phyloP scores from a whole-genome alignment of 225 moss, liverwort and hornwort genomes.

The Antitrichia curtipendula region DNA sequence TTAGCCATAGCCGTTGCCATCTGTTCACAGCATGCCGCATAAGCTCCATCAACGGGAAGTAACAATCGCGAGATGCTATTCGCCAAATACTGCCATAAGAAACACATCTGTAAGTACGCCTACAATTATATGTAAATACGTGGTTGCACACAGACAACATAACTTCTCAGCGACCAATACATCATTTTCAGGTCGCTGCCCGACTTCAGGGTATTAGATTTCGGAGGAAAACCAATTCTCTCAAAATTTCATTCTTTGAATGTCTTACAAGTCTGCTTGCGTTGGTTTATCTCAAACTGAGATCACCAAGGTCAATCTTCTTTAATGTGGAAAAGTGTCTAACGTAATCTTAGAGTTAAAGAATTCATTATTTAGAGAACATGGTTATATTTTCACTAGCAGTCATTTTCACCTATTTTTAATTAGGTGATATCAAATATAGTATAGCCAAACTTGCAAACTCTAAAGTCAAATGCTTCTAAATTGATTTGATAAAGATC shows the following conservation, averaged over 20 bases:
- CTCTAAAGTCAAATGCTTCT: background rate
- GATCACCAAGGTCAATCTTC: background rate
- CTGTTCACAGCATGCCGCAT: slow-evolving; percentile 98
- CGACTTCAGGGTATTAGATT: background rate
- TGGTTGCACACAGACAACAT: background rate
- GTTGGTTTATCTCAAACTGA: background rate
- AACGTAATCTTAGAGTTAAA: background rate
- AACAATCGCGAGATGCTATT: slow-evolving; percentile 63
- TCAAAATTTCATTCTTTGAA: background rate
- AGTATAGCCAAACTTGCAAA: background rate
- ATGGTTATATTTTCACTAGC: background rate
- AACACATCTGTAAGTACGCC: background rate
- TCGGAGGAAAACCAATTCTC: background rate
- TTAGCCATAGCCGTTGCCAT: slow-evolving; percentile 94
- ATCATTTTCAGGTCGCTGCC: background rate
- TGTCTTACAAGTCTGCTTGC: background rate
- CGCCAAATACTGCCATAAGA: slow-evolving; percentile 67
- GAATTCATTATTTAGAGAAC: background rate
- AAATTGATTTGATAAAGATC: background rate
- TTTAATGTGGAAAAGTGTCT: background rate
- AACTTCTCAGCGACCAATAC: background rate
- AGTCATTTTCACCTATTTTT: background rate
- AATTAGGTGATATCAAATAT: background rate
- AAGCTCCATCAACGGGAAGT: slow-evolving; percentile 89
- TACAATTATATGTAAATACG: background rate